Conservation (phyloP, 139 green algal species). For the Chlamydomonas sphaeroides region DNA sequence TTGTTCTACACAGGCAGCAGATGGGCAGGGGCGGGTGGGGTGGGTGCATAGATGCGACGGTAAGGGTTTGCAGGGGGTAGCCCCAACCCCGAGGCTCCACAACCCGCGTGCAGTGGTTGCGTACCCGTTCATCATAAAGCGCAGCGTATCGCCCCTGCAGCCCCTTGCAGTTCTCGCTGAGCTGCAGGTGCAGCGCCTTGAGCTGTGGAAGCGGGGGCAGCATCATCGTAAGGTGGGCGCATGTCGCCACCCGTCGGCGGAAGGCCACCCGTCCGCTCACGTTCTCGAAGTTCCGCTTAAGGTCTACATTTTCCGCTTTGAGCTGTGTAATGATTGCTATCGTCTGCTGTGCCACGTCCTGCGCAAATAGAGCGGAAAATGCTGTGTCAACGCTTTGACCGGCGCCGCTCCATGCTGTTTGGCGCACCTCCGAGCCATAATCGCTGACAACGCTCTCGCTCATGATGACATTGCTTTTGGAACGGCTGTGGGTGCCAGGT, state of each 20-base stretch:
- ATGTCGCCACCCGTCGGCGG: not conserved
- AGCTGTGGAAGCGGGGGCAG: slow-evolving; percentile 62
- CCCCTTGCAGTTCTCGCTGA: slow-evolving; percentile 44
- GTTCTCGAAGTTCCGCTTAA: slow-evolving; percentile 72
- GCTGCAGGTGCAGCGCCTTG: slow-evolving; percentile 54
- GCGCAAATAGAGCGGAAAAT: not conserved
- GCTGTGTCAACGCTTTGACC: not conserved
- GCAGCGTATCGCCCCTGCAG: slow-evolving; percentile 48
- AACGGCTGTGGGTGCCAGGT: too few species aligned
- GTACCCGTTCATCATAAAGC: slow-evolving; percentile 61
- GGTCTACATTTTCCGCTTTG: slow-evolving; percentile 58
- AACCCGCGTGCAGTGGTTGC: too few species aligned
- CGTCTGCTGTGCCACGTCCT: slow-evolving; percentile 48
- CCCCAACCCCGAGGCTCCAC: too few species aligned
- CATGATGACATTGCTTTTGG: not conserved
- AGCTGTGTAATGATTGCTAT: slow-evolving; percentile 49
- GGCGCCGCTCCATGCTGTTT: too few species aligned
- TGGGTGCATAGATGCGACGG: not conserved
- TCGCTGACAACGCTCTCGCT: slow-evolving; percentile 40
- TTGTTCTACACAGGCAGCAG: not conserved
- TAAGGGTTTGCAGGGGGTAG: too few species aligned
- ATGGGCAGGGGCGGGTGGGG: too few species aligned
- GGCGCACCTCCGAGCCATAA: slow-evolving; percentile 34
- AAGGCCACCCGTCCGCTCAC: too few species aligned
- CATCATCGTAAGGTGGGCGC: too few species aligned